Evolutionary conservation across 106 monocot species (phyloP).

Genomic region (Acorus calamus): DNA sequence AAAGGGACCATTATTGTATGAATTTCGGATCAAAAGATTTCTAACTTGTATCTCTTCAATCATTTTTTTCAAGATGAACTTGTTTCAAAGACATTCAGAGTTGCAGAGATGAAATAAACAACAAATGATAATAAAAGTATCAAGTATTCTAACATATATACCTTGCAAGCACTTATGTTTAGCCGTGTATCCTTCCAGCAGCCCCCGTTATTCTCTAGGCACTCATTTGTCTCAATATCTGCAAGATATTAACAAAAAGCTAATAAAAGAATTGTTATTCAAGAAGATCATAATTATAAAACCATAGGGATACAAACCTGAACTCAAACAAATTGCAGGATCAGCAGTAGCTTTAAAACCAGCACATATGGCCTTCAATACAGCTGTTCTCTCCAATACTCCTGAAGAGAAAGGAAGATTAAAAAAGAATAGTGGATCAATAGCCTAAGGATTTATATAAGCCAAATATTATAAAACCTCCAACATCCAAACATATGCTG

Average conservation of each 20-base stretch:
- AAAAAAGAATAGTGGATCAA: too few relatives aligned
- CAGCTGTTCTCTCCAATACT: conserved; percentile 56
- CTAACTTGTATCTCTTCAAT: too few relatives aligned
- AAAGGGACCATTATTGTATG: neutral
- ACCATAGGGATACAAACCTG: conserved; percentile 25
- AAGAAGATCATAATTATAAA: too few relatives aligned
- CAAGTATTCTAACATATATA: conserved; percentile 9
- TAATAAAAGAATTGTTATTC: neutral
- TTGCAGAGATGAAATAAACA: neutral
- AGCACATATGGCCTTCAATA: conserved; percentile 84
- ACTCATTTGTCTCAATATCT: conserved; percentile 92
- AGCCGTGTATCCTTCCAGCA: conserved; percentile 59
- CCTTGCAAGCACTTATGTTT: conserved; percentile 86
- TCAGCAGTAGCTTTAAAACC: conserved; percentile 86
- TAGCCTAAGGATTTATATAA: too few relatives aligned
- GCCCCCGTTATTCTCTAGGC: conserved; percentile 71
- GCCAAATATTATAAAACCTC: too few relatives aligned
- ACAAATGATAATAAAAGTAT: neutral
- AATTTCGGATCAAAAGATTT: too few relatives aligned
- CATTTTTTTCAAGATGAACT: too few relatives aligned
- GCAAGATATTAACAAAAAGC: neutral
- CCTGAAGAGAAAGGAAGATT: conserved; percentile 18
- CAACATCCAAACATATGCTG: too few relatives aligned
- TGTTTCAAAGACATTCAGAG: neutral
- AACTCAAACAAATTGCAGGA: conserved; percentile 74